A percentile compares a stretch with the other conserved stretches of the same genome.
Evolutionary conservation across 2,329 filamentous ascomycete genomes (phyloP).

Genomic region (Fusarium continuum): DNA sequence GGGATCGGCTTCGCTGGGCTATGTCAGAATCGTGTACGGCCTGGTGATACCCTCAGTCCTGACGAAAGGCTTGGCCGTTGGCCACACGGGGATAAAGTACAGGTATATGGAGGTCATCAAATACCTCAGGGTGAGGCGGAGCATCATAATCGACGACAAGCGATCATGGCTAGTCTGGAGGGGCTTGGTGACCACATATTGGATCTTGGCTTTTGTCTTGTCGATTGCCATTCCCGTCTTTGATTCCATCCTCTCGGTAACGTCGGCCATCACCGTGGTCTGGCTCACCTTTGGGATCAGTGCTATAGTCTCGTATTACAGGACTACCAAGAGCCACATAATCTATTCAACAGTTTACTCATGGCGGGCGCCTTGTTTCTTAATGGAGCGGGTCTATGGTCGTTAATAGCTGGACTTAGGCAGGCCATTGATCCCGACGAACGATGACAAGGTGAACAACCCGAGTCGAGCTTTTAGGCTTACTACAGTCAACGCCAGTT

Average conservation of each 20-base stretch:
- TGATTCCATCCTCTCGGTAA: slow-evolving; percentile 43
- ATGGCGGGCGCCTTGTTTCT: too few relatives aligned
- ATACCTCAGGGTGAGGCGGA: too few relatives aligned
- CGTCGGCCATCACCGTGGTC: slow-evolving; percentile 41
- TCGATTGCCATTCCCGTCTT: slow-evolving; percentile 45
- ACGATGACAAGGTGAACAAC: too few relatives aligned
- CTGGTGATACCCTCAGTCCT: slow-evolving; percentile 37
- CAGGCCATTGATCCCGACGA: too few relatives aligned
- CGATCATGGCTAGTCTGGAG: slow-evolving; percentile 44
- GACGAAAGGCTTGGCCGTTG: slow-evolving; percentile 37
- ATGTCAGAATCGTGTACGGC: slow-evolving; percentile 40
- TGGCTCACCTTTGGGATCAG: slow-evolving; percentile 43
- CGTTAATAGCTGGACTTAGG: too few relatives aligned
- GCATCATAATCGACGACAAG: too few relatives aligned
- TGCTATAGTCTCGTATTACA: too few relatives aligned
- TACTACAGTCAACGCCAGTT: too few relatives aligned
- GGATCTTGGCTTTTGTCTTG: slow-evolving; percentile 41
- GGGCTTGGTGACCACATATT: slow-evolving; percentile 36
- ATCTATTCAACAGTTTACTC: too few relatives aligned
- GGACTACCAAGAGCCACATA: too few relatives aligned
- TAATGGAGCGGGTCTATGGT: too few relatives aligned
- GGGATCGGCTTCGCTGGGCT: slow-evolving; percentile 28
- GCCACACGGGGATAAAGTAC: slow-evolving; percentile 43
- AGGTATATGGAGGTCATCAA: slow-evolving; percentile 34
- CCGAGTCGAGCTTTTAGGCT: too few relatives aligned